Percentiles rank a stretch among this genome's conserved stretches.
These are phyloP conservation scores for Aspergillus wentii DNA, from an alignment of 495 filamentous ascomycete species.

Conservation along the genomic window DNA sequence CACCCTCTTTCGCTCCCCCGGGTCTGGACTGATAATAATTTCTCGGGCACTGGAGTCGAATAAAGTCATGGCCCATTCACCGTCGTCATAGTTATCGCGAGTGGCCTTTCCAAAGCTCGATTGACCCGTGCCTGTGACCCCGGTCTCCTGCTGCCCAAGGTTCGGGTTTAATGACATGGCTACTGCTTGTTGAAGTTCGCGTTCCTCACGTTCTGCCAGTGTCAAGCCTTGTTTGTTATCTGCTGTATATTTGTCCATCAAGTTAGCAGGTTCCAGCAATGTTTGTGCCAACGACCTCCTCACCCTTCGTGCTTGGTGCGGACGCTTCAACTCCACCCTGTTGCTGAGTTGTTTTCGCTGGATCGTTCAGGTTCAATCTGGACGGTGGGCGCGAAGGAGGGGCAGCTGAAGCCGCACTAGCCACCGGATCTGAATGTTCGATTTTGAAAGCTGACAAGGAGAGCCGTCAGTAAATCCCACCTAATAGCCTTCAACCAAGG, in stretches of 20 bases:
- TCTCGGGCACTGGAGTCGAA: conserved; percentile 51
- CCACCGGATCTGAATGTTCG: conserved; percentile 48
- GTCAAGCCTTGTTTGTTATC: conserved; percentile 39
- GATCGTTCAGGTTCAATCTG: conserved; percentile 46
- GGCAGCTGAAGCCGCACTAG: conserved; percentile 35
- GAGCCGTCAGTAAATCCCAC: conserved; percentile 6
- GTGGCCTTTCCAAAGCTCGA: conserved; percentile 68
- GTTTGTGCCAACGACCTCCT: too few species aligned
- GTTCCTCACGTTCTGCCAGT: conserved; percentile 49
- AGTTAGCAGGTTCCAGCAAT: conserved; percentile 3
- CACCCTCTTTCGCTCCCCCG: conserved; percentile 55
- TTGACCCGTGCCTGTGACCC: conserved; percentile 41
- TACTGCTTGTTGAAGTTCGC: conserved; percentile 54
- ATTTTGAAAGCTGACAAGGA: conserved; percentile 49
- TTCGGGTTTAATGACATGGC: conserved; percentile 46
- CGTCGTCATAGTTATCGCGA: conserved; percentile 65
- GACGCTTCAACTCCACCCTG: too few species aligned
- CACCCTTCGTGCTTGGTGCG: conserved; percentile 18
- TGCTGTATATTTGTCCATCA: conserved; percentile 24
- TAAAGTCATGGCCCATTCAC: conserved; percentile 71
- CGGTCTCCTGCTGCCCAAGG: conserved; percentile 51
- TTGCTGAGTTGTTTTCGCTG: conserved; percentile 8
- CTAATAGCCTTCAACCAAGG: background rate
- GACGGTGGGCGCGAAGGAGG: conserved; percentile 70
- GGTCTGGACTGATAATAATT: conserved; percentile 55